A percentile compares a stretch with the other conserved stretches of the same genome.
phyloP scores from a whole-genome alignment of 1,139 yeast species.

The Blastobotrys capitulatus region DNA sequence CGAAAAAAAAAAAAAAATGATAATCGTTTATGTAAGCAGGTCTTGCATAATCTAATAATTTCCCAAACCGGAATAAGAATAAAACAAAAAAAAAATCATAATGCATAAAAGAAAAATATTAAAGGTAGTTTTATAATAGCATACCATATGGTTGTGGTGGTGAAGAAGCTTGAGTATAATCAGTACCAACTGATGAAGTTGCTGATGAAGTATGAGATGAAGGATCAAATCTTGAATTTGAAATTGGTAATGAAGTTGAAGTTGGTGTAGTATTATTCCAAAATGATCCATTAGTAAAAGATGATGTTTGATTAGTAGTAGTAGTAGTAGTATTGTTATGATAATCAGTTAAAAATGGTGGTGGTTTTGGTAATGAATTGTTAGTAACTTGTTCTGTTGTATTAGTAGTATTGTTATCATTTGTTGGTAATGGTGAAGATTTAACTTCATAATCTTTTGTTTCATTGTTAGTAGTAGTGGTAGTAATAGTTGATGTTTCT shows the following conservation, averaged over 20 bases:
- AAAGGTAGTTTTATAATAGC: background rate
- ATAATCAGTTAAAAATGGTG: background rate
- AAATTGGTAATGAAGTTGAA: background rate
- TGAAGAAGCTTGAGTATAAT: background rate
- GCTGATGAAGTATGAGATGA: background rate
- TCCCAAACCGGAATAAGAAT: no score
- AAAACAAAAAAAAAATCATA: no score
- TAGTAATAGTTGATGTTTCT: no score
- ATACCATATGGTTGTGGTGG: background rate
- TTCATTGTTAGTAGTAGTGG: no score
- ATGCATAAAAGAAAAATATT: background rate
- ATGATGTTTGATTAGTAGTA: background rate
- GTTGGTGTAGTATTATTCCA: background rate
- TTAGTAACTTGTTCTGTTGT: background rate
- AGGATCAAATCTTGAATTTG: background rate
- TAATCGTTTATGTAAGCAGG: no score
- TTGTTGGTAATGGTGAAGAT: no score
- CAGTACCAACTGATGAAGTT: background rate
- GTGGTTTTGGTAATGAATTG: background rate
- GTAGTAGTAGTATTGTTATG: background rate
- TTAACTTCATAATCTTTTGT: no score
- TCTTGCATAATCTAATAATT: no score
- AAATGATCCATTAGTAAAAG: background rate
- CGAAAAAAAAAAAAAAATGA: no score
- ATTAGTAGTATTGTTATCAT: no score